Evolutionary conservation across 768 basidiomycete species (phyloP), one percentile per base, ranked within the genome.

Genomic region (Cantharellus anzutake): DNA sequence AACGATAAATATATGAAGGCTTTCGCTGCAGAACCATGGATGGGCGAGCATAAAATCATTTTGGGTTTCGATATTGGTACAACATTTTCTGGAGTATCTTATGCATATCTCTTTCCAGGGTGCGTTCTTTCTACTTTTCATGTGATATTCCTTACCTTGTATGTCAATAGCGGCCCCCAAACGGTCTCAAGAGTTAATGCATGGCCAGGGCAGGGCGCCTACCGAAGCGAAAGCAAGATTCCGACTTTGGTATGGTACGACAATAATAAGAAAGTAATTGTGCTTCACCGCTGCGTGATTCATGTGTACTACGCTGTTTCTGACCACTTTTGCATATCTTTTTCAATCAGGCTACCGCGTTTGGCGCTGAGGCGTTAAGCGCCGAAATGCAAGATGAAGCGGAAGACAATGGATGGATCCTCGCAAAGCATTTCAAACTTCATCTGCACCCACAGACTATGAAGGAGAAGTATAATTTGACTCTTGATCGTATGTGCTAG

Each of bases 391-490:
- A 5, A 7, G 38, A 5, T 35, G 38, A 57, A 39, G 56, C 56
- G 5, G 38, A 57, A 1, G 56, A 57, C 37, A 42, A 2, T 5
- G 56, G 56, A 7, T 57, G 56, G 56, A 5, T 1, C 16, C 41
- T 57, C 35, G 56, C 56, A 42, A 57, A 57, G 56, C 56, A 57
- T 57, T 57, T 57, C 56, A 57, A 57, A 42, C 56, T 57, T 41
- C 56, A 57, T 42, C 56, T 57, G 14, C 56, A 57, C 37, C 56
- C 56, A 7, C 39, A 57, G 14, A 57, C 5, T 11, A 38, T 57
- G 34, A 5, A 35, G 16, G 5, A 5, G 14, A 41, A 14, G 5
- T 41, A 57, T 38, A 5, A 57, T 14, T 7, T 57, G 7, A 35
- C 11, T 11, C 11, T 48, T 11, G 44, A 48, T 48, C 11, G 44